These are phyloP conservation scores for Peniophora sp. DNA, from an alignment of 1,284 basidiomycete species.

Conservation along the genomic window DNA sequence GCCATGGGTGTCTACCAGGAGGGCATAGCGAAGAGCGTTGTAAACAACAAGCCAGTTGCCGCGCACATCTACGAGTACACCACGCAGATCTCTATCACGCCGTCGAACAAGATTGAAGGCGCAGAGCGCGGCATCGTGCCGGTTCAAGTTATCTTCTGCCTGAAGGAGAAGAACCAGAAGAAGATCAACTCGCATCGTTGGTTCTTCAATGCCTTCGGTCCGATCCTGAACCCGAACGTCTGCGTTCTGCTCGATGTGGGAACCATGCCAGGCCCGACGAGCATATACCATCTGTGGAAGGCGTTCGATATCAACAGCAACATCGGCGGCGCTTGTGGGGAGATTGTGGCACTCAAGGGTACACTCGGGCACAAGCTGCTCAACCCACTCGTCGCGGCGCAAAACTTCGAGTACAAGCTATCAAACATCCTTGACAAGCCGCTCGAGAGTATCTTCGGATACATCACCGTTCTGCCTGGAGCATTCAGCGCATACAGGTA, in stretches of 20 bases:
- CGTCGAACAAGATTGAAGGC: slow-evolving; percentile 76
- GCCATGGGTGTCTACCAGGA: slow-evolving; percentile 82
- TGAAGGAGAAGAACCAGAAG: slow-evolving; percentile 91
- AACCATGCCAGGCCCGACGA: slow-evolving; percentile 83
- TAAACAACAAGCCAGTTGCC: slow-evolving; percentile 80
- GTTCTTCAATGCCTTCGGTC: slow-evolving; percentile 87
- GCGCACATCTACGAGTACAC: slow-evolving; percentile 97
- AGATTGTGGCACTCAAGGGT: slow-evolving; percentile 90
- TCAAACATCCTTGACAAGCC: slow-evolving; percentile 92
- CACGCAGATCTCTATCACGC: slow-evolving; percentile 78
- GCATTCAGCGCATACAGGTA: slow-evolving; percentile 92
- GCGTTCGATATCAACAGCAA: slow-evolving; percentile 94
- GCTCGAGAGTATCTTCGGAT: slow-evolving; percentile 83
- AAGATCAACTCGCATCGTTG: slow-evolving; percentile 93
- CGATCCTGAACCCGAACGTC: slow-evolving; percentile 78
- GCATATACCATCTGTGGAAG: slow-evolving; percentile 96
- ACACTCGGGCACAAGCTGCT: slow-evolving; percentile 70
- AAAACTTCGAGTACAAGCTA: slow-evolving; percentile 94
- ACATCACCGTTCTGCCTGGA: slow-evolving; percentile 85
- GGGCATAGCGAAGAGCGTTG: slow-evolving; percentile 83
- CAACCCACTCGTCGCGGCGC: slow-evolving; percentile 79
- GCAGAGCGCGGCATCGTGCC: slow-evolving; percentile 77
- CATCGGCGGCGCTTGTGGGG: slow-evolving; percentile 93
- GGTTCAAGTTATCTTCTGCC: slow-evolving; percentile 89
- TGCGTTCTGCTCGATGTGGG: slow-evolving; percentile 94